Evolutionary conservation across 345 rosid genomes (phyloP).

Genomic region (Bretschneidera sinensis): DNA sequence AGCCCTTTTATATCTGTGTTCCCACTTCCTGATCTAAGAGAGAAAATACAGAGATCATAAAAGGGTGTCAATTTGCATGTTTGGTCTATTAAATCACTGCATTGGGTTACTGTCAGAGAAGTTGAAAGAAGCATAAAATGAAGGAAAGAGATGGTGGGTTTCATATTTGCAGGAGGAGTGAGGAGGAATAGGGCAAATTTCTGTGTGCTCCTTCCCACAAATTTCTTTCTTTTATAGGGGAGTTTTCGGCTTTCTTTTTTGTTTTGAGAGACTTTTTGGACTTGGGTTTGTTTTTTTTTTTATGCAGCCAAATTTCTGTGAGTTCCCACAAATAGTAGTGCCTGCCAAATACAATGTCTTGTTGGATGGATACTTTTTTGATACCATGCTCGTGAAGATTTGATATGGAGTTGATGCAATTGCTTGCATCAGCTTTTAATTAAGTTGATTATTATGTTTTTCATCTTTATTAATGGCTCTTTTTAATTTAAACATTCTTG

Average conservation of each 20-base stretch:
- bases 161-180: constrained; percentile 23
- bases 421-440: too few relatives aligned
- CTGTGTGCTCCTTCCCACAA: too few relatives aligned
- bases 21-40: constrained; percentile 38
- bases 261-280: background rate
- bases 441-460: too few relatives aligned
- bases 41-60: constrained; percentile 45
- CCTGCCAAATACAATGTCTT: too few relatives aligned
- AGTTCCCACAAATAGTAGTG: too few relatives aligned
- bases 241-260: constrained; percentile 7
- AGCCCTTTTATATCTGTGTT: constrained; percentile 35
- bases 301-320: too few relatives aligned
- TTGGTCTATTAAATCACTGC: constrained; percentile 38
- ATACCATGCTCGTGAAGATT: too few relatives aligned
- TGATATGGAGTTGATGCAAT: too few relatives aligned
- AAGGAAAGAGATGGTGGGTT: constrained; percentile 10
- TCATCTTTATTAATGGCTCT: too few relatives aligned
- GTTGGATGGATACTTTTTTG: too few relatives aligned
- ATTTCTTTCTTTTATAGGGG: background rate
- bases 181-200: background rate
- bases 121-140: constrained; percentile 11
- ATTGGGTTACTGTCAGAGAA: constrained; percentile 13
- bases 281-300: too few relatives aligned
- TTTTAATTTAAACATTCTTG: too few relatives aligned
- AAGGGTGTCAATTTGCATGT: constrained; percentile 80